These are phyloP conservation scores for Raphanus hybrid DNA, from an alignment of 441 rosid species.

Conservation along the genomic window DNA sequence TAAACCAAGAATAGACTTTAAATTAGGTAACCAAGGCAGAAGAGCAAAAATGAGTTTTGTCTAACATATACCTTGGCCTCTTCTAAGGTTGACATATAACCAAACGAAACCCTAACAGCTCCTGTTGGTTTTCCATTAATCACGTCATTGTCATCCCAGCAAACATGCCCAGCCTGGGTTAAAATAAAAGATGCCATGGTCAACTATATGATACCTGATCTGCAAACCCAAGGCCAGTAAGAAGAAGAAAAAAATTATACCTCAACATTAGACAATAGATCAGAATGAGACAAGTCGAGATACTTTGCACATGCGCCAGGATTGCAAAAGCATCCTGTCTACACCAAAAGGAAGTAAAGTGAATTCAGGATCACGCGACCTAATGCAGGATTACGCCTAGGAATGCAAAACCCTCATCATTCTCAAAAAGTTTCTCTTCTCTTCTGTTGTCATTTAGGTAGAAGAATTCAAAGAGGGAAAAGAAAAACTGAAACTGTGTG, in stretches of 20 bases:
- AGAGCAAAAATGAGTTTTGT: no score
- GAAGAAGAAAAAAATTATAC: slow-evolving; percentile 43
- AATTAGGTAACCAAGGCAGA: no score
- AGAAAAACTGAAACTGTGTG: slow-evolving; percentile 16
- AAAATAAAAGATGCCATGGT: slow-evolving; percentile 18
- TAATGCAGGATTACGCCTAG: not conserved
- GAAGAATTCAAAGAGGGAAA: not conserved
- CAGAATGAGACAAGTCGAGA: slow-evolving; percentile 84
- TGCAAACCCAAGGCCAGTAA: slow-evolving; percentile 26
- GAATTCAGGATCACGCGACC: slow-evolving; percentile 32
- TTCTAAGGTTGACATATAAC: slow-evolving; percentile 96
- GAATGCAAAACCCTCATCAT: slow-evolving; percentile 21
- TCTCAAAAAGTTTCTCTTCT: not conserved
- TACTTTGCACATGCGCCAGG: slow-evolving; percentile 99
- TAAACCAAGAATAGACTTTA: no score
- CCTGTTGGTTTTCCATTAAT: slow-evolving; percentile 89
- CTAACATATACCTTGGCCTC: slow-evolving; percentile 67
- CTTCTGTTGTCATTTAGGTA: not conserved
- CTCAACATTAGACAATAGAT: slow-evolving; percentile 87
- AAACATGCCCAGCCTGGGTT: slow-evolving; percentile 88
- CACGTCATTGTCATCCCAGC: slow-evolving; percentile 97
- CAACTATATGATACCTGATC: slow-evolving; percentile 12
- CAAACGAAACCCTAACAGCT: slow-evolving; percentile 91
- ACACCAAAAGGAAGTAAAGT: slow-evolving; percentile 35
- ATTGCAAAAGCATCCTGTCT: slow-evolving; percentile 99